Evolutionary conservation across 305 asterid genomes (phyloP).

Genomic region (Fraxinus albicans): DNA sequence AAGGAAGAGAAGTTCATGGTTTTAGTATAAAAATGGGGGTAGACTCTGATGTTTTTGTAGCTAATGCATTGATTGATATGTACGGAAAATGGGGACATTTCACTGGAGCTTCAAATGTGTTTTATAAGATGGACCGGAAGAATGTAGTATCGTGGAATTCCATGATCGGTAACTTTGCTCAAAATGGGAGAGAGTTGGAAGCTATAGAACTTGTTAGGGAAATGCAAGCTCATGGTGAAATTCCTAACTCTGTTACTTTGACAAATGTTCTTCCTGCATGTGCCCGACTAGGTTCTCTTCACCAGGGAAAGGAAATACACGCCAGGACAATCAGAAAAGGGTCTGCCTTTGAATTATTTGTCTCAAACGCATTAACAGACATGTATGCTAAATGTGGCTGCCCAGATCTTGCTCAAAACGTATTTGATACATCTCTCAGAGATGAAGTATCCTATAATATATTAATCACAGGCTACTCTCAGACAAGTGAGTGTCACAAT

Average conservation of each 20-base stretch:
- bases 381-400: conserved; percentile 73
- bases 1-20: conserved; percentile 68
- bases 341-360: conserved; percentile 43
- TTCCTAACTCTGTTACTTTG: conserved; percentile 60
- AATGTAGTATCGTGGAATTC: conserved; percentile 70
- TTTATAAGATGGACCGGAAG: conserved; percentile 32
- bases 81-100: conserved; percentile 55
- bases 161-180: conserved; percentile 64
- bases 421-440: conserved; percentile 47
- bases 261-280: conserved; percentile 76
- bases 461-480: conserved; percentile 58
- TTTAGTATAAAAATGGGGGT: conserved; percentile 51
- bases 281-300: conserved; percentile 47
- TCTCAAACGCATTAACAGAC: conserved; percentile 80
- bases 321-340: conserved; percentile 50
- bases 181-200: conserved; percentile 49
- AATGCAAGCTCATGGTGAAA: conserved; percentile 60
- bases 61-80: conserved; percentile 75
- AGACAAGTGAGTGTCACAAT: conserved; percentile 35
- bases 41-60: conserved; percentile 63
- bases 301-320: conserved; percentile 65
- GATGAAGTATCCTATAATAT: conserved; percentile 68
- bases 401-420: conserved; percentile 53
- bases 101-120: conserved; percentile 43
- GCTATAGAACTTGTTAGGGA: conserved; percentile 52